Conservation (phyloP, 352 stramenopile genomes). For the Pythium oligandrum region DNA sequence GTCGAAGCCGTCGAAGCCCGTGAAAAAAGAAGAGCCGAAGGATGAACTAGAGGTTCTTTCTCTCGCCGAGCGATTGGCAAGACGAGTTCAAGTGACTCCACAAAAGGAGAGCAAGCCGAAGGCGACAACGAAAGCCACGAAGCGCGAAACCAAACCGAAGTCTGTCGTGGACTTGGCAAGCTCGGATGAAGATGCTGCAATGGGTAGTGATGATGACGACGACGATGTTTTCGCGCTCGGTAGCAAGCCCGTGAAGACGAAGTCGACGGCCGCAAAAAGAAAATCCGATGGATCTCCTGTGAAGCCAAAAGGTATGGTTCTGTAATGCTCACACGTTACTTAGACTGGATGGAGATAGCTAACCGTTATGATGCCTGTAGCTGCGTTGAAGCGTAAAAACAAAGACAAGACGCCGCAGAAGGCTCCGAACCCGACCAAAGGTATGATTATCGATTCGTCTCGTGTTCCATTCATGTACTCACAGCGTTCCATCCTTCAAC, state of each 20-base stretch:
- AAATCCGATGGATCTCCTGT: slow-evolving; percentile 15
- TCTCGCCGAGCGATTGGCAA: slow-evolving; percentile 60
- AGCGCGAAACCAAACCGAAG: slow-evolving; percentile 10
- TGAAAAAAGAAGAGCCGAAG: slow-evolving; percentile 34
- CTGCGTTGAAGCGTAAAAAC: slow-evolving; percentile 19
- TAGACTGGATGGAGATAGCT: too few species aligned
- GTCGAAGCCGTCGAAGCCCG: slow-evolving; percentile 10
- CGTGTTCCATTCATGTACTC: too few species aligned
- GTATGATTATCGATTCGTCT: too few species aligned
- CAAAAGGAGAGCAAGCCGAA: slow-evolving; percentile 29
- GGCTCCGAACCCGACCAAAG: background rate
- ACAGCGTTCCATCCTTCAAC: too few species aligned
- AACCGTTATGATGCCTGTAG: slow-evolving; percentile 3
- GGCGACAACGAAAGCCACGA: slow-evolving; percentile 14
- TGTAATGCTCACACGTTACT: slow-evolving; percentile 1
- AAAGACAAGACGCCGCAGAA: slow-evolving; percentile 27
- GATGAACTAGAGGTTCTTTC: slow-evolving; percentile 73
- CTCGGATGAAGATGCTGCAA: slow-evolving; percentile 34
- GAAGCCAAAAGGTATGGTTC: slow-evolving; percentile 21
- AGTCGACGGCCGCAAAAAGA: slow-evolving; percentile 19
- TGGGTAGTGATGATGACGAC: slow-evolving; percentile 11
- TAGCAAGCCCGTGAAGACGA: slow-evolving; percentile 37
- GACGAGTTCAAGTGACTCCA: slow-evolving; percentile 40
- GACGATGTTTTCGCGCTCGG: slow-evolving; percentile 75
- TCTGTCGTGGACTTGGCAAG: slow-evolving; percentile 36